Conservation (phyloP, 345 rosid species). For the Cochlearia excelsa region DNA sequence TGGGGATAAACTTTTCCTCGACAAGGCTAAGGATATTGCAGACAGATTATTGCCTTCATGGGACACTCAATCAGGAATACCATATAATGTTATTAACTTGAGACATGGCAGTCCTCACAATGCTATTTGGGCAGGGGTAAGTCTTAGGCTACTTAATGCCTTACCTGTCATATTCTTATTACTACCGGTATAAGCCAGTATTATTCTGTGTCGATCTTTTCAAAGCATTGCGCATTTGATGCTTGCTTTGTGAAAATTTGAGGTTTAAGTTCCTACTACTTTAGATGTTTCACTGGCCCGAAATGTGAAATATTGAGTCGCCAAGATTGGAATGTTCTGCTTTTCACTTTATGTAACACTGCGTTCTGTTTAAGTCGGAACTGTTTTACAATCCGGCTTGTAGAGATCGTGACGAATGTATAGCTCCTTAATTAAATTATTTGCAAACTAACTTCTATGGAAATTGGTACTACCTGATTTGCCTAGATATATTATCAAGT, state of each 20-base stretch:
- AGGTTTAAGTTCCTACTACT: constrained; percentile 8
- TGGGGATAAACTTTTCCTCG: constrained; percentile 76
- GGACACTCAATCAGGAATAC: constrained; percentile 78
- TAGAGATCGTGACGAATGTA: constrained; percentile 10
- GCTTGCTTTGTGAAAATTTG: neutral
- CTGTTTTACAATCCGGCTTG: neutral
- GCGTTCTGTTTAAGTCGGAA: constrained; percentile 1
- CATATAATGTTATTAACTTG: constrained; percentile 81
- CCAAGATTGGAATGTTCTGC: neutral
- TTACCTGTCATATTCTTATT: neutral
- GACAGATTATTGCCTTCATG: constrained; percentile 96
- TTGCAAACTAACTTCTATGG: too few relatives aligned
- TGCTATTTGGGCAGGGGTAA: constrained; percentile 91
- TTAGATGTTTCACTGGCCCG: constrained; percentile 3
- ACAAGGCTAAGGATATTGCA: constrained; percentile 90
- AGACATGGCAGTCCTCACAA: constrained; percentile 76
- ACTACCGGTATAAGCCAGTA: neutral
- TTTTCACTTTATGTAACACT: constrained; percentile 6
- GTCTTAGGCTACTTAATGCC: constrained; percentile 26
- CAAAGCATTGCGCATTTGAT: constrained; percentile 7
- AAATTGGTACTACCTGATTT: neutral
- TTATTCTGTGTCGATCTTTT: neutral
- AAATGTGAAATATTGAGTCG: neutral
- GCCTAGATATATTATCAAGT: constrained; percentile 4
- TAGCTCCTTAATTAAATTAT: neutral